phyloP scores from a whole-genome alignment of 768 basidiomycete species.

The Amanita muscaria region DNA sequence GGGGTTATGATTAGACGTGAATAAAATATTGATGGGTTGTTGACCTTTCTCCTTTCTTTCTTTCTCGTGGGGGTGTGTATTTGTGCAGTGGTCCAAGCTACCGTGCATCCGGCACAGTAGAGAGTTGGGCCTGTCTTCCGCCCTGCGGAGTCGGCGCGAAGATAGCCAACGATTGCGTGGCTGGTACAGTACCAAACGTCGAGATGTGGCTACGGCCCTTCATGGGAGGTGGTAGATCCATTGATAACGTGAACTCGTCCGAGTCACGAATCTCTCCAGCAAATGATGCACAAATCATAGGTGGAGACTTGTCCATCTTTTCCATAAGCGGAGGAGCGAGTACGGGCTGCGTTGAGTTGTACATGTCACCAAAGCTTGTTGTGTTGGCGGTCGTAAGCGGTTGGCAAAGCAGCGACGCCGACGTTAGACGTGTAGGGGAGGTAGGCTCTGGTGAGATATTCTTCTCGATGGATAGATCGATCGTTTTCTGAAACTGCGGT shows the following conservation, averaged over 20 bases:
- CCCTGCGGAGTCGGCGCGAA: not conserved
- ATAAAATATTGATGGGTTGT: constrained; percentile 1
- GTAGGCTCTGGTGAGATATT: constrained; percentile 8
- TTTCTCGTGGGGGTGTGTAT: not conserved
- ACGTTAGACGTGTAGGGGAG: constrained; percentile 7
- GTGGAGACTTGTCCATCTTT: constrained; percentile 8
- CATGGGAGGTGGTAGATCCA: constrained; percentile 26
- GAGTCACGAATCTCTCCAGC: constrained; percentile 14
- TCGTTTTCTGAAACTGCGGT: constrained; percentile 13
- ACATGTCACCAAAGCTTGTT: not conserved
- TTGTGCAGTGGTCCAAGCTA: not conserved
- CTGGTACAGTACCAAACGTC: not conserved
- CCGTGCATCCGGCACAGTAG: constrained; percentile 3
- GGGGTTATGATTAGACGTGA: constrained; percentile 1
- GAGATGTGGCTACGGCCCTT: not conserved
- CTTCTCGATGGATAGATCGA: constrained; percentile 13
- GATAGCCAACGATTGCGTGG: not conserved
- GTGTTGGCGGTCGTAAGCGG: constrained; percentile 9
- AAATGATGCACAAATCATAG: constrained; percentile 14
- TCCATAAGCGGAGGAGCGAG: constrained; percentile 5
- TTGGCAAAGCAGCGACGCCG: constrained; percentile 18
- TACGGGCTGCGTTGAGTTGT: constrained; percentile 1
- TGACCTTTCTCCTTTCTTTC: constrained; percentile 6
- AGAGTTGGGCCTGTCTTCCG: not conserved
- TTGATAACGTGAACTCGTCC: constrained; percentile 38